phyloP scores from a whole-genome alignment of 805 yeast species.

The Starmerella sirachaensis region DNA sequence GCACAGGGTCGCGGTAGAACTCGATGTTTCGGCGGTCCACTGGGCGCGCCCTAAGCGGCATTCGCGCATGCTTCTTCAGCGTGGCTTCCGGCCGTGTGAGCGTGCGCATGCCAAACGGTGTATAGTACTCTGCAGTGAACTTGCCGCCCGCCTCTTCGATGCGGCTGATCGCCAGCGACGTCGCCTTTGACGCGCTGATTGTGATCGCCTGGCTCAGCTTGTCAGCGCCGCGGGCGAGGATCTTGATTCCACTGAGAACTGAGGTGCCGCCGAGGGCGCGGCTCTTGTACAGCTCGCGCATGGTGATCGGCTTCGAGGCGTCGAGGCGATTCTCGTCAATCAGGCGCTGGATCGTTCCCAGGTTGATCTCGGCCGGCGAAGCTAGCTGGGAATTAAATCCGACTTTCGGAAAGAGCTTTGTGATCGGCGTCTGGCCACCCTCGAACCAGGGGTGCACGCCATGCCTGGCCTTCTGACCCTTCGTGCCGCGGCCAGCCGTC shows the following conservation, averaged over 20 bases:
- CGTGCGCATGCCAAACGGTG: conserved; percentile 55
- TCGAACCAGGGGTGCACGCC: conserved; percentile 87
- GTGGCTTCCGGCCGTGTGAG: conserved; percentile 67
- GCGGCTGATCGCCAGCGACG: conserved; percentile 56
- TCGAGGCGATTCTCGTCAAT: conserved; percentile 54
- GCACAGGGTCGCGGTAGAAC: conserved; percentile 57
- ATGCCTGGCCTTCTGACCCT: conserved; percentile 96
- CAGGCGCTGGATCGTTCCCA: conserved; percentile 59
- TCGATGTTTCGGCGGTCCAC: conserved; percentile 67
- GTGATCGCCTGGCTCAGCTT: conserved; percentile 44
- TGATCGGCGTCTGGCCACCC: conserved; percentile 96
- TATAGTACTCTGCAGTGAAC: conserved; percentile 60
- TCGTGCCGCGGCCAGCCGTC: conserved; percentile 94
- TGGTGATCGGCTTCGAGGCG: conserved; percentile 43
- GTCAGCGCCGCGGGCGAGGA: conserved; percentile 53
- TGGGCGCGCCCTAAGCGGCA: conserved; percentile 81
- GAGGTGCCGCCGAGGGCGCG: conserved; percentile 43
- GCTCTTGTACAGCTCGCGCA: conserved; percentile 60
- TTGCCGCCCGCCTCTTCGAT: conserved; percentile 65
- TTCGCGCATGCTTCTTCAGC: conserved; percentile 55
- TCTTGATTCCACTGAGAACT: conserved; percentile 69
- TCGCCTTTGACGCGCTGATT: conserved; percentile 75
- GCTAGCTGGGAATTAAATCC: conserved; percentile 48
- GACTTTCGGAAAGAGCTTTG: conserved; percentile 70
- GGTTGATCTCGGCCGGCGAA: conserved; percentile 41